These are phyloP conservation scores for Malassezia cuniculi DNA, from an alignment of 1,284 basidiomycete species.

Conservation along the genomic window DNA sequence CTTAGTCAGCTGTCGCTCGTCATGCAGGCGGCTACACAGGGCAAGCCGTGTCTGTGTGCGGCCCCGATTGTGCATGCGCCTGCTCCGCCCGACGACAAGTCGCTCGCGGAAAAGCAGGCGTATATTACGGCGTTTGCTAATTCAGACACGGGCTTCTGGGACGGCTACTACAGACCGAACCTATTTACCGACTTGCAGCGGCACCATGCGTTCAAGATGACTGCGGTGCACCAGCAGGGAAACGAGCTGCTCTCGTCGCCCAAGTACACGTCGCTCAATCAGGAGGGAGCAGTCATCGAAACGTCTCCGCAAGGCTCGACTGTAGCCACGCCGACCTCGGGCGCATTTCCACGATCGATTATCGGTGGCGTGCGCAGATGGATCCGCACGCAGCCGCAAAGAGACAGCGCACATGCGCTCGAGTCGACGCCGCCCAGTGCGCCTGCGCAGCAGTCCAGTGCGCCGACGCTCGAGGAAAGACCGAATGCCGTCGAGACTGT, in stretches of 20 bases:
- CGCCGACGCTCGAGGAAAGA: not conserved
- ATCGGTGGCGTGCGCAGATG: constrained; percentile 12
- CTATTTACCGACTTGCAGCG: constrained; percentile 42
- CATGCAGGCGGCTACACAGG: constrained; percentile 3
- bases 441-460: not conserved
- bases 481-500: not conserved
- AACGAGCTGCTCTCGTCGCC: not conserved
- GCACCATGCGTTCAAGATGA: constrained; percentile 45
- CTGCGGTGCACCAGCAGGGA: constrained; percentile 31
- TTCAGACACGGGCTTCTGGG: constrained; percentile 36
- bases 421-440: not conserved
- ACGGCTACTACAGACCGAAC: constrained; percentile 40
- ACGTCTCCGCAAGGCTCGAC: not conserved
- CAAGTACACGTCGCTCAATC: constrained; percentile 5
- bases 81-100: constrained; percentile 4
- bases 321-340: too few relatives aligned
- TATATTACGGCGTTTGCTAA: constrained; percentile 30
- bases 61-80: constrained; percentile 1
- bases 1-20: not conserved
- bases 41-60: constrained; percentile 1
- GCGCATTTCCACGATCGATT: too few relatives aligned
- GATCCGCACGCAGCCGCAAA: constrained; percentile 2
- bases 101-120: constrained; percentile 16
- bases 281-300: not conserved
- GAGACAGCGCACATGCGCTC: not conserved